Conservation (phyloP, 257 asterid genomes). For the Solanum habrochaites region DNA sequence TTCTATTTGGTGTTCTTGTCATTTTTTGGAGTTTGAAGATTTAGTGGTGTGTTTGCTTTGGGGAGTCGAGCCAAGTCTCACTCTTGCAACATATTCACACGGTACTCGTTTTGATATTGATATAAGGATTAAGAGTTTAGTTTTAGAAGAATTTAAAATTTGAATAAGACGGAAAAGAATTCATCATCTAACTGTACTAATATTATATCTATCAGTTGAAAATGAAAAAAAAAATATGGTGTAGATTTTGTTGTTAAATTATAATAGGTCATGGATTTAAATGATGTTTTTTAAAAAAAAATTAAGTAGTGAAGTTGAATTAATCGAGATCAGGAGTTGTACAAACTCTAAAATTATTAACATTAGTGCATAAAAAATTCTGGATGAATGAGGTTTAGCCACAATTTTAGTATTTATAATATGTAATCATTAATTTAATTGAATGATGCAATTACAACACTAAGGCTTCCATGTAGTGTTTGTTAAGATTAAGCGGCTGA, state of each 20-base stretch:
- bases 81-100: background rate
- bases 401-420: background rate
- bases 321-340: background rate
- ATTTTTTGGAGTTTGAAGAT: background rate
- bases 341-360: background rate
- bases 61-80: background rate
- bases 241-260: background rate
- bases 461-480: rapidly evolving
- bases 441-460: background rate
- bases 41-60: background rate
- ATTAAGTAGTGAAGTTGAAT: background rate
- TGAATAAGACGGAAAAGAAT: rapidly evolving
- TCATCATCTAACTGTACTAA: rapidly evolving
- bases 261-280: background rate
- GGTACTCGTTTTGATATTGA: background rate
- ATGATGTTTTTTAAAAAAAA: background rate
- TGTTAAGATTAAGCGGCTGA: too few relatives aligned
- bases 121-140: background rate
- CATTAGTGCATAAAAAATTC: background rate
- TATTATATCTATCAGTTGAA: background rate
- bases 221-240: background rate
- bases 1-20: background rate
- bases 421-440: background rate
- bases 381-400: background rate
- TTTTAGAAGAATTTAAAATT: background rate